These are phyloP conservation scores for Pichia sp. DNA, from an alignment of 1,139 yeast species.

Conservation along the genomic window DNA sequence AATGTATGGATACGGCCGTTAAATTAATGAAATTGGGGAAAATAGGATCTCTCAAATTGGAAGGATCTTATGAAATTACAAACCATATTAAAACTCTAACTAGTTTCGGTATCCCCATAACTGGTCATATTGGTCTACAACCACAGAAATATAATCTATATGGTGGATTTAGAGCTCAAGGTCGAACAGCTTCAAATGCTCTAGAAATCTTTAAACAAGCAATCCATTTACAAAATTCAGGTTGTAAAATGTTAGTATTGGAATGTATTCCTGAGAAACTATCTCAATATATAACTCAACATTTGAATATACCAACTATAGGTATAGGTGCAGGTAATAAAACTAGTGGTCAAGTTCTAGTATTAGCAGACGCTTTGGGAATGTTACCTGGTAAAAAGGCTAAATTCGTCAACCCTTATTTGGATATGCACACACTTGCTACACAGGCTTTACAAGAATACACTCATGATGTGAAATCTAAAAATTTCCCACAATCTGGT, in stretches of 20 bases:
- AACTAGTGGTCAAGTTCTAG: conserved; percentile 87
- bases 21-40: conserved; percentile 53
- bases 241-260: conserved; percentile 67
- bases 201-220: conserved; percentile 61
- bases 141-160: conserved; percentile 78
- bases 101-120: conserved; percentile 74
- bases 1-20: conserved; percentile 62
- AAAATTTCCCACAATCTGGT: conserved; percentile 53
- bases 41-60: conserved; percentile 79
- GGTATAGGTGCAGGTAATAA: conserved; percentile 93
- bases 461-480: conserved; percentile 46
- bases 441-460: conserved; percentile 49
- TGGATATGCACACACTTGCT: conserved; percentile 43
- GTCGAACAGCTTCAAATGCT: conserved; percentile 52
- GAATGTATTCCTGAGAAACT: conserved; percentile 83
- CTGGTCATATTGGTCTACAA: conserved; percentile 89
- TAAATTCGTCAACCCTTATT: conserved; percentile 72
- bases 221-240: conserved; percentile 60
- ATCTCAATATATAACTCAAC: conserved; percentile 57
- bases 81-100: conserved; percentile 45
- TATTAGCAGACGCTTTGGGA: conserved; percentile 78
- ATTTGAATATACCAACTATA: conserved; percentile 68
- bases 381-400: conserved; percentile 51
- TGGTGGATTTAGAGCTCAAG: conserved; percentile 90
- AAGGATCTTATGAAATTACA: conserved; percentile 62